A percentile compares a stretch with the other conserved stretches of the same genome.
Evolutionary conservation across 139 green algal species (phyloP).

Genomic region (Micractinium sp.): DNA sequence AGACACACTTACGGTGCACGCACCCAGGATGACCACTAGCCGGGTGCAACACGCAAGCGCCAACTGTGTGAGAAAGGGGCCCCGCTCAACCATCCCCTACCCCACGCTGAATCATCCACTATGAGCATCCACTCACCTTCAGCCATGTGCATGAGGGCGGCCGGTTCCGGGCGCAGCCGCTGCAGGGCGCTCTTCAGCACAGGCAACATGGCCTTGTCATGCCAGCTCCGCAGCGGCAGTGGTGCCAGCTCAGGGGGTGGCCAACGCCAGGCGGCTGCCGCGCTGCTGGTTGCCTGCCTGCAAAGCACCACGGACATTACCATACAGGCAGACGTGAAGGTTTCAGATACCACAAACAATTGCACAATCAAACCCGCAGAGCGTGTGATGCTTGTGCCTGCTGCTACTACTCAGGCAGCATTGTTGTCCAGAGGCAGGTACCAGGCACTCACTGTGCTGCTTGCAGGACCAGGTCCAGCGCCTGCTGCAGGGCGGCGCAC

Average conservation of each 20-base stretch:
- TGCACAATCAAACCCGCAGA: background rate
- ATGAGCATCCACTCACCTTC: background rate
- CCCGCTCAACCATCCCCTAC: background rate
- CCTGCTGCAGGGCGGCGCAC: conserved; percentile 14
- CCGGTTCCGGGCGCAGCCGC: background rate
- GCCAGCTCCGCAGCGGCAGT: conserved; percentile 3
- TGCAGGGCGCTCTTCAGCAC: background rate
- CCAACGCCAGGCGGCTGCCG: conserved; percentile 37
- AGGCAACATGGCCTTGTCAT: background rate
- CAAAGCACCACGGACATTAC: background rate
- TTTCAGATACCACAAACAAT: background rate
- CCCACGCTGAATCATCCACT: background rate
- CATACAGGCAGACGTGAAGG: background rate
- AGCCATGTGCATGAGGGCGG: background rate
- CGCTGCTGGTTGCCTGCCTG: conserved; percentile 9
- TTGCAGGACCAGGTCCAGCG: background rate
- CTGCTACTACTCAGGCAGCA: background rate
- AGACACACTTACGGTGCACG: too few species aligned
- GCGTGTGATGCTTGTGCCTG: too few species aligned
- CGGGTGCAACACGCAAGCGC: background rate
- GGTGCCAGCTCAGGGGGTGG: conserved; percentile 38
- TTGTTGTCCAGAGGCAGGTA: too few species aligned
- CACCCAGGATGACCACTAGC: too few species aligned
- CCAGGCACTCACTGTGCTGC: conserved; percentile 14
- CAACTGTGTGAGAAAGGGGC: background rate